Evolutionary conservation across 2,329 filamentous ascomycete genomes (phyloP).

Genomic region (Blastomyces parvus): DNA sequence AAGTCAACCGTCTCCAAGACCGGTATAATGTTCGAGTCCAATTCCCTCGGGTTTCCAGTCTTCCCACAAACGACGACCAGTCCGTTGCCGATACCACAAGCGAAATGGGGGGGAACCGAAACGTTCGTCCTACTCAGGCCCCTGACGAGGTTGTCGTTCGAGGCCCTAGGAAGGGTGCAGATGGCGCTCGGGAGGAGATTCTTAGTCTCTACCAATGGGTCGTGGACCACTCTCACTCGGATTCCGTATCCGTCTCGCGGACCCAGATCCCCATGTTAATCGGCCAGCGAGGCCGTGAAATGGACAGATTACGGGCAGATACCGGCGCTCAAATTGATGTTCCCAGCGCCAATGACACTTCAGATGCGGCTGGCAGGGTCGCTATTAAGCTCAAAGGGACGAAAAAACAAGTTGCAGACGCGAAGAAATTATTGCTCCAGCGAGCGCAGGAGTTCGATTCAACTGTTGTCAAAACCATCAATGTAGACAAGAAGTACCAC

Average conservation of each 20-base stretch:
- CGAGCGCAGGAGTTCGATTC: conserved; percentile 81
- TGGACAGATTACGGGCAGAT: conserved; percentile 76
- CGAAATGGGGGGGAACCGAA: conserved; percentile 51
- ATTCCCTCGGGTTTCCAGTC: conserved; percentile 62
- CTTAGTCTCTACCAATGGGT: conserved; percentile 80
- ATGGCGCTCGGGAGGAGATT: conserved; percentile 85
- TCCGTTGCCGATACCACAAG: conserved; percentile 59
- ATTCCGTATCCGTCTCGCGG: conserved; percentile 74
- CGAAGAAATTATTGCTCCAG: conserved; percentile 81
- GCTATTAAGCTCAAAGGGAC: conserved; percentile 90
- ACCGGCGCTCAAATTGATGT: conserved; percentile 90
- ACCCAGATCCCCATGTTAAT: conserved; percentile 91
- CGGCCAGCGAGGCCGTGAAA: conserved; percentile 76
- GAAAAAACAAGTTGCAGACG: conserved; percentile 79
- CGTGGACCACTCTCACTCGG: conserved; percentile 74
- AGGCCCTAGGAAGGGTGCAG: conserved; percentile 84
- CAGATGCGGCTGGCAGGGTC: conserved; percentile 56
- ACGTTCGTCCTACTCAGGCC: conserved; percentile 60
- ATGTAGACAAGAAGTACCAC: conserved; percentile 93
- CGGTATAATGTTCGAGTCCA: conserved; percentile 92
- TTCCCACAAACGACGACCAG: conserved; percentile 53
- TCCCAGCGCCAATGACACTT: conserved; percentile 64
- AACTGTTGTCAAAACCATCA: conserved; percentile 72
- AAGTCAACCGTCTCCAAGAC: conserved; percentile 85
- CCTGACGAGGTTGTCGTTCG: conserved; percentile 84